These are phyloP conservation scores for Colletotrichum australisinense DNA, from an alignment of 2,329 filamentous ascomycete genomes.

Conservation along the genomic window DNA sequence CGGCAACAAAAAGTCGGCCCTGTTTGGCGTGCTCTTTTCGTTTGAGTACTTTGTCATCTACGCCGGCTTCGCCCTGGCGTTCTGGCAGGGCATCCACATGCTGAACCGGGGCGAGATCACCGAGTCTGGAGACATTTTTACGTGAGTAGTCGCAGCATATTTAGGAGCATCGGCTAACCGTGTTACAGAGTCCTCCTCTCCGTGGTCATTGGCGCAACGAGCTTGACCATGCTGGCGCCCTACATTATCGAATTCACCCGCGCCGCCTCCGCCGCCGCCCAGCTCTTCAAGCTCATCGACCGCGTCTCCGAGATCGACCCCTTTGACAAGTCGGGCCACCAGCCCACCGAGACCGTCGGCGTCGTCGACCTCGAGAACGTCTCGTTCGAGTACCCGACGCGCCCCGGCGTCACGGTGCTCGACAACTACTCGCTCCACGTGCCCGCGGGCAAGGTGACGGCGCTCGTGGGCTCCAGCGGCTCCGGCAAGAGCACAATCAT, in stretches of 20 bases:
- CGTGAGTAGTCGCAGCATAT: conserved; percentile 39
- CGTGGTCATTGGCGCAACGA: conserved; percentile 50
- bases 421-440: conserved; percentile 54
- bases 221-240: conserved; percentile 49
- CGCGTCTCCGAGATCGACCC: conserved; percentile 50
- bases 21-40: conserved; percentile 52
- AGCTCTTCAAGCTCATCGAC: conserved; percentile 53
- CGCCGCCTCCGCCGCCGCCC: conserved; percentile 48
- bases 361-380: conserved; percentile 53
- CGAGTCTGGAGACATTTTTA: conserved; percentile 52
- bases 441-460: conserved; percentile 57
- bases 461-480: conserved; percentile 49
- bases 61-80: conserved; percentile 54
- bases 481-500: conserved; percentile 54
- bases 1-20: conserved; percentile 51
- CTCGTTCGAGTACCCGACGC: conserved; percentile 57
- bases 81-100: conserved; percentile 58
- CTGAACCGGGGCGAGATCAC: conserved; percentile 49
- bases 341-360: conserved; percentile 44
- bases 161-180: neutral
- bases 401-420: conserved; percentile 54
- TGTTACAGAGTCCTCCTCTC: conserved; percentile 49
- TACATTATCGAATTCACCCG: conserved; percentile 52
- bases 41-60: conserved; percentile 55
- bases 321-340: conserved; percentile 45